Evolutionary conservation across 2,329 filamentous ascomycete genomes (phyloP), one percentile per base, ranked within the genome.

Genomic region (Aureobasidium zeae): DNA sequence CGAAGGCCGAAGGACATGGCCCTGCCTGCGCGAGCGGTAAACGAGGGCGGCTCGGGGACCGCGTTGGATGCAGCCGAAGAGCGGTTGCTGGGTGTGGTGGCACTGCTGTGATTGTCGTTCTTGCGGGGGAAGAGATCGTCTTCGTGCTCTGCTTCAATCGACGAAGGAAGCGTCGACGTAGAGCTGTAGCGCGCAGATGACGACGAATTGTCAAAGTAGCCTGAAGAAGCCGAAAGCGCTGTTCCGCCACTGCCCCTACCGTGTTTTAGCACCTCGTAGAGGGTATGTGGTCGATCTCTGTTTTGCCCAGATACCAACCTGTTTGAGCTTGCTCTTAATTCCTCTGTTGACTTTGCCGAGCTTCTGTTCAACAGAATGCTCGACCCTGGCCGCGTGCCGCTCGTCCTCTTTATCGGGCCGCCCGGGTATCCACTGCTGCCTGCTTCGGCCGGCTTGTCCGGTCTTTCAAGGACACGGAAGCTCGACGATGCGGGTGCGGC

Each of bases 381-480:
- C 20, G 35, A 50, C 52, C 60, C 52, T 52, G 62, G 51, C 52
- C 63, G 51, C 55, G 54, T 52, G 42, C 47, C 37, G 43, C 53
- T 57, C 36, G 58, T 53, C 22, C 55, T 55, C 47, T 63, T 65
- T 49, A 43, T 30, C 19, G 31, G 21, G 15, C 37, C 36, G 31
- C 55, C 59, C 16, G 62, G 13, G 20, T 28, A 15, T 33, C 55
- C 59, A n/a, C 62, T 63, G 37, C 63, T 61, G 44, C 65, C 66
- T 49, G 66, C 48, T 45, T 47, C 60, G 11, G 67, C 67, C 50
- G 63, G 66, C 49, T 63, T 65, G 33, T 65, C 61, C 12, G 70
- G 67, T 47, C 72, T 66, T 50, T 74, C 71, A 45, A 75, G 63
- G 31, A 76, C 72, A 16, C 67, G 64, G 54, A 76, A 76, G n/a